Percentiles rank a stretch among this genome's conserved stretches.
These are phyloP conservation scores for Ceratocystis eucalypticola DNA, from an alignment of 2,329 filamentous ascomycete genomes.

Conservation along the genomic window DNA sequence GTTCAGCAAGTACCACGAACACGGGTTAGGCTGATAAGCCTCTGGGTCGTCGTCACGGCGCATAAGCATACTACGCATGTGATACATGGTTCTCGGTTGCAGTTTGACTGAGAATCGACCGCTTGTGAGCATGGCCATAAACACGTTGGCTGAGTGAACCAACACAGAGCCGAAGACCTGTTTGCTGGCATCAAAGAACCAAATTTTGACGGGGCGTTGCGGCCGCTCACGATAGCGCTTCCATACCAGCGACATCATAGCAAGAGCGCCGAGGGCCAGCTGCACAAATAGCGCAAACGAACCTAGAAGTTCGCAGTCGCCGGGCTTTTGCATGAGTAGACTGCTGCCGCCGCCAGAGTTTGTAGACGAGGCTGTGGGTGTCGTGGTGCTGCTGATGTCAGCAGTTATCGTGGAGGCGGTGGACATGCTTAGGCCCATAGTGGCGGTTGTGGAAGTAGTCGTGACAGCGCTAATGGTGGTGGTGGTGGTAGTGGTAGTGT, in stretches of 20 bases:
- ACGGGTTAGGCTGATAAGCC: conserved; percentile 70
- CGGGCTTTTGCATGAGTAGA: conserved; percentile 27
- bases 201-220: conserved; percentile 85
- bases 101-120: conserved; percentile 62
- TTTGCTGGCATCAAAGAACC: conserved; percentile 96
- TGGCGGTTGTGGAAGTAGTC: conserved; percentile 12
- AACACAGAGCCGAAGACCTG: conserved; percentile 89
- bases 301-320: conserved; percentile 77
- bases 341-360: conserved; percentile 20
- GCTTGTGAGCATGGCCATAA: conserved; percentile 92
- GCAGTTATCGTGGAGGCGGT: conserved; percentile 25
- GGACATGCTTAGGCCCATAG: conserved; percentile 25
- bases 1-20: conserved; percentile 91
- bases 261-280: conserved; percentile 68
- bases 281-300: conserved; percentile 87
- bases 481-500: conserved; percentile 1
- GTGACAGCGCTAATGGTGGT: too few species aligned
- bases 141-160: conserved; percentile 80
- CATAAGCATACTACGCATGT: conserved; percentile 27
- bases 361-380: conserved; percentile 9
- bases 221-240: conserved; percentile 89
- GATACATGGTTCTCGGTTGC: conserved; percentile 32
- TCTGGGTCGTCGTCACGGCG: conserved; percentile 34
- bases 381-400: conserved; percentile 21
- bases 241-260: conserved; percentile 74